Base-by-base conservation (phyloP, 371 early-diverging fungal genomes). In the Mortierella sp. region DNA sequence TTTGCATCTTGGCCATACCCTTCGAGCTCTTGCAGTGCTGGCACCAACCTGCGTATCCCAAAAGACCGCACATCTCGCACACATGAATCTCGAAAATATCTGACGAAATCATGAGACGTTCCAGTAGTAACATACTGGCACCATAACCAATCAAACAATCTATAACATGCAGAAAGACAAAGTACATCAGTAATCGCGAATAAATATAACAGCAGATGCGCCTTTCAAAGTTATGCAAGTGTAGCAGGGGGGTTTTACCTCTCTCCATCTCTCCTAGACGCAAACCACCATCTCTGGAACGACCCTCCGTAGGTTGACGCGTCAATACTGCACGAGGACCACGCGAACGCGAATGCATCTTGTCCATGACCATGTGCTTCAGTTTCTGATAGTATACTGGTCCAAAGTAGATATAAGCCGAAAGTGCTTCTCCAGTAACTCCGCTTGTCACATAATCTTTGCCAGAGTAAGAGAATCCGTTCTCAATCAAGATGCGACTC, bases 341-440 rank as follows among this genome's bases (percentile, higher is more conserved):
- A 64, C 93, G 87, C 61, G 99, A 94, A 81, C 99, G 95, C 26
- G 98, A 98, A 84, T 99, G 99, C 96, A 99, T 99, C 88, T 99
- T 99, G 87, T 99, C 99, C 90, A 98, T 95, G 6, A 99, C 99
- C 99, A 99, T 99, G 85, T 99, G 99, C 90, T 99, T 99, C 66
- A 99, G 90, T 84, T 98, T 96, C 86, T 99, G 99, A 85, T 99
- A 99, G 76, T 97, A 98, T 22, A 97, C 94, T 14, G 99, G 99
- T 20, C 99, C 99, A 89, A 97, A 97, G 90, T 98, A 99, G 40
- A 99, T 97, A 77, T 97, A 98, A 0, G 98, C 99, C 62, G 92
- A 90, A 30, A 99, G 78, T 5, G 96, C 94, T 78, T 98, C 97
- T 55, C 99, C 97, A 10, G 97, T 96, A 65, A 94, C 94, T 47